These are phyloP conservation scores for Xylariaceae sp. DNA, from an alignment of 2,329 filamentous ascomycete genomes.

Conservation along the genomic window DNA sequence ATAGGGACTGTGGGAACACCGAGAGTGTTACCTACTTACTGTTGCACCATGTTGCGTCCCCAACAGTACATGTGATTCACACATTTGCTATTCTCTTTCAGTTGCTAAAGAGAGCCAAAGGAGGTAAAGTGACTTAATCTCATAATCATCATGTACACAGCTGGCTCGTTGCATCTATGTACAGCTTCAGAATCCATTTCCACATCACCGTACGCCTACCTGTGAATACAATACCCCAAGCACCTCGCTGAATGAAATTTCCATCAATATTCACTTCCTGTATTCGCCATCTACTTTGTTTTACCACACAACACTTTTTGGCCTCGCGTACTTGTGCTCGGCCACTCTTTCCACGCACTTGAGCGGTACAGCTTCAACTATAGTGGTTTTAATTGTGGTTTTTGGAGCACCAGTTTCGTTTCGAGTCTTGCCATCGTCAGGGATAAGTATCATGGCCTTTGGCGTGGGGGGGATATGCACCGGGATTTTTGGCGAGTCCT, in stretches of 20 bases:
- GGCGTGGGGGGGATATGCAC: conserved; percentile 21
- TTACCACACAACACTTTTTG: background rate
- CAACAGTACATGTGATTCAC: no score
- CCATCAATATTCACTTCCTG: background rate
- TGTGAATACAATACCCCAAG: background rate
- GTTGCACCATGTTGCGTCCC: no score
- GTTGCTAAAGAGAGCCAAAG: no score
- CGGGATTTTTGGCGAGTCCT: conserved; percentile 6
- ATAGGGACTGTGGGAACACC: no score
- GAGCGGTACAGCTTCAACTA: conserved; percentile 1
- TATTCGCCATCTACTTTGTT: background rate
- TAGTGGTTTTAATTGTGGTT: background rate
- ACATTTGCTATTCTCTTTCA: no score
- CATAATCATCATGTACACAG: background rate
- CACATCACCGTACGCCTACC: background rate
- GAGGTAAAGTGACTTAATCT: background rate
- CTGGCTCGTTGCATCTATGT: background rate
- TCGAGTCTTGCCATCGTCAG: conserved; percentile 5
- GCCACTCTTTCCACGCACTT: conserved; percentile 12
- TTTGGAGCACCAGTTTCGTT: background rate
- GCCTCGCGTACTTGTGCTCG: background rate
- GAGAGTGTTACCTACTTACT: no score
- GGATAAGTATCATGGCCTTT: conserved; percentile 29
- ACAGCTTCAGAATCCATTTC: background rate
- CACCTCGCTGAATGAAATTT: background rate